Evolutionary conservation across 75 land plant genomes (phyloP).

Genomic region (Selaginella moellendorffii): DNA sequence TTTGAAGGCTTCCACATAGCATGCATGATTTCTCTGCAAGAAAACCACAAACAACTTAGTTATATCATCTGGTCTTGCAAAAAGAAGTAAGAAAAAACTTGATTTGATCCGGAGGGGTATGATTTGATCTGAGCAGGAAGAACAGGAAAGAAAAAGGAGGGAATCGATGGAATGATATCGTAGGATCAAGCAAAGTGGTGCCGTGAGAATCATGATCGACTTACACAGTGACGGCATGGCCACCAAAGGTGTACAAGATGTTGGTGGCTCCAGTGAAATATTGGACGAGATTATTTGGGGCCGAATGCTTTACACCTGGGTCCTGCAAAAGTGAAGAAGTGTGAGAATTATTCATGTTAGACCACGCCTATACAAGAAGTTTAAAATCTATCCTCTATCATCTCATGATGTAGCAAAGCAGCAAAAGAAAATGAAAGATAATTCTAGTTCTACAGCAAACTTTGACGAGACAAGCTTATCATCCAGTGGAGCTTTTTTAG

Average conservation of each 20-base stretch:
- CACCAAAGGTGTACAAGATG: conserved; percentile 10
- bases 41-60: too few relatives aligned
- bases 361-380: not conserved
- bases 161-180: too few relatives aligned
- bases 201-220: too few relatives aligned
- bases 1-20: conserved; percentile 78
- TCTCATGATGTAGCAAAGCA: not conserved
- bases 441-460: not conserved
- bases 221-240: conserved; percentile 7
- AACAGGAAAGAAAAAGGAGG: too few relatives aligned
- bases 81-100: too few relatives aligned
- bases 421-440: not conserved
- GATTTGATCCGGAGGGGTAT: too few relatives aligned
- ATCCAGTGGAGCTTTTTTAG: too few relatives aligned
- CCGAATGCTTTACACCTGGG: not conserved
- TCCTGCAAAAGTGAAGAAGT: not conserved
- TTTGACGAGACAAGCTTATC: too few relatives aligned
- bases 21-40: conserved; percentile 78
- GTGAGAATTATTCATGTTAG: not conserved
- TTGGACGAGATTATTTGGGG: not conserved
- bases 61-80: too few relatives aligned
- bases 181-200: too few relatives aligned
- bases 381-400: not conserved
- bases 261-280: conserved; percentile 9
- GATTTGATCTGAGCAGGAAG: too few relatives aligned